phyloP scores from a whole-genome alignment of 75 land plant species.

The Larix kaempferi region DNA sequence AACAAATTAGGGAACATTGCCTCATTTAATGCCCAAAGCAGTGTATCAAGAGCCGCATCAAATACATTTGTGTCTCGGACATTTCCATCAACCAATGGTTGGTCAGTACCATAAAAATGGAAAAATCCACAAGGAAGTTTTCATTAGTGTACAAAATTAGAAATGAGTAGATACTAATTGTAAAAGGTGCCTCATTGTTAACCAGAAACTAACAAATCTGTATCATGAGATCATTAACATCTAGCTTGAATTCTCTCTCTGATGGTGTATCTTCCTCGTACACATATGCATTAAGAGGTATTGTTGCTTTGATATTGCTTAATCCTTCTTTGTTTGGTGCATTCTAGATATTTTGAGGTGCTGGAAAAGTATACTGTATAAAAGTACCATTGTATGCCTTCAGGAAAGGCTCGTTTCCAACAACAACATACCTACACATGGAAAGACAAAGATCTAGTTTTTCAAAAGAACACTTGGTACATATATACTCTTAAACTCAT shows the following conservation, averaged over 20 bases:
- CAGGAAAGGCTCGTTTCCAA: too few relatives aligned
- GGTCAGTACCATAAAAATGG: too few relatives aligned
- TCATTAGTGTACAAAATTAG: constrained; percentile 53
- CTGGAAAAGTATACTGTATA: constrained; percentile 49
- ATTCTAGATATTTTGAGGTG: constrained; percentile 55
- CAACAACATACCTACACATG: constrained; percentile 52
- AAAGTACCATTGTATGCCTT: too few relatives aligned
- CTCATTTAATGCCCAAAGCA: too few relatives aligned
- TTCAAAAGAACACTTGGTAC: too few relatives aligned
- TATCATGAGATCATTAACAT: constrained; percentile 47
- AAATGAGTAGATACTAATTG: constrained; percentile 77
- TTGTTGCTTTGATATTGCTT: constrained; percentile 48
- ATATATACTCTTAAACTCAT: too few relatives aligned
- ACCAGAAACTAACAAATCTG: too few relatives aligned
- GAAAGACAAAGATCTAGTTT: neutral
- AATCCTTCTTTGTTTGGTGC: constrained; percentile 56
- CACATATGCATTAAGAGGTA: constrained; percentile 79
- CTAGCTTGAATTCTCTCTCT: constrained; percentile 33
- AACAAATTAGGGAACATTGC: too few relatives aligned
- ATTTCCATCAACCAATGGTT: constrained; percentile 16
- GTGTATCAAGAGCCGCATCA: constrained; percentile 75
- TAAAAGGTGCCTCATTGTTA: too few relatives aligned
- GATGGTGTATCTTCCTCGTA: constrained; percentile 46
- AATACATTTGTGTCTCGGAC: constrained; percentile 49
- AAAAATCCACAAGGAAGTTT: constrained; percentile 63